Base-by-base conservation (phyloP, 345 rosid genomes). In the Excoecaria agallocha region DNA sequence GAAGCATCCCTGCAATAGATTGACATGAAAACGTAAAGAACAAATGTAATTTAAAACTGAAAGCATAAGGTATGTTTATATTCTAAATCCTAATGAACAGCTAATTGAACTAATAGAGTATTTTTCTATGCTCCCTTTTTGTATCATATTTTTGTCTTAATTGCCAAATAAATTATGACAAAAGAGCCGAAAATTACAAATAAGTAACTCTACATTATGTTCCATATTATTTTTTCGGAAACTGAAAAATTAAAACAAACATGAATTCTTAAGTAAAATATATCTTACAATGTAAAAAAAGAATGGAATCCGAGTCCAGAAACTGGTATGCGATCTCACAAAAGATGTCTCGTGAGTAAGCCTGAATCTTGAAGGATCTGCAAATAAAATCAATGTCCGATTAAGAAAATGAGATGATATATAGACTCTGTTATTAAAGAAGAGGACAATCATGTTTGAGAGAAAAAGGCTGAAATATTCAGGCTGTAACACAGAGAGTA, bases 311-410 rank as follows among this genome's bases (percentile, higher is more conserved):
- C 91, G 78, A 5, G 97, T 92, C 98, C 98, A 90, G 88, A 90
- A 94, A 80, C 96, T 89, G 30, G 85, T 88, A 77, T 92, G 98
- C 7, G 89, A 91, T 82, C 87, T 85, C 51, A 94, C 97, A 49
- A 94, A 93, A 76, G 98, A 94, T 35, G 94, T 93, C 82, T 93
- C 91, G 15, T 93, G 94, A 54, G 98, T 85, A 74, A 95, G 85
- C 85, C 98, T 89, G 86, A 95, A 91, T 74, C 98, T 89, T 12
- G 96, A 89, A 68, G 96, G 92, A 87, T 95, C 99, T 95, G 90
- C 59, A 59, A 22, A 70, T 68, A 71, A 80, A 58, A 52, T 16
- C 1, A 30, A 54, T 17, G 37, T 74, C 69, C n/a, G 12, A 20
- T 71, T 71, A 38, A 59, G 63, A 73, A 66, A 77, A 66, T 73